Evolutionary conservation across 495 filamentous ascomycete genomes (phyloP).

Genomic region (Amphirosellinia nigrospora): DNA sequence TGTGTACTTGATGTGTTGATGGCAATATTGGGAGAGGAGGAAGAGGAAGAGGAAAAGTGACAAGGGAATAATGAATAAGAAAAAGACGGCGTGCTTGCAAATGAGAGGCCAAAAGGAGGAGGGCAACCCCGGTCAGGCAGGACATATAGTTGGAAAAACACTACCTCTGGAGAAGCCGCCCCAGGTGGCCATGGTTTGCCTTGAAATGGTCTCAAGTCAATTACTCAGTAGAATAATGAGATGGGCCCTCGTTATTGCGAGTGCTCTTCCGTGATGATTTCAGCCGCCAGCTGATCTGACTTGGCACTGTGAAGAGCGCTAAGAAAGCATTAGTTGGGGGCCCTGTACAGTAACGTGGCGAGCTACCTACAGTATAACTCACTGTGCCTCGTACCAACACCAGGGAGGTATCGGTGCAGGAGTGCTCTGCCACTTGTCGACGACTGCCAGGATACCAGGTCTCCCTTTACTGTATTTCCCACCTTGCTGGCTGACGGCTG

Average conservation of each 20-base stretch:
- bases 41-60: not conserved
- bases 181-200: conserved; percentile 18
- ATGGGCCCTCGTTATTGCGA: not conserved
- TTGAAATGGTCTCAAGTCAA: conserved; percentile 10
- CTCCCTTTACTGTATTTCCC: not conserved
- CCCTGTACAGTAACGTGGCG: not conserved
- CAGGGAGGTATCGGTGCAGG: not conserved
- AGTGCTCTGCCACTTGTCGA: conserved; percentile 3
- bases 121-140: not conserved
- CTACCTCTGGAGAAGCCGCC: conserved; percentile 19
- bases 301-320: conserved; percentile 14
- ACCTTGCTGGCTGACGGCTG: not conserved
- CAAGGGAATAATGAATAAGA: not conserved
- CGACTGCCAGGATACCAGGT: not conserved
- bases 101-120: not conserved
- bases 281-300: not conserved
- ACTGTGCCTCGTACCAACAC: not conserved
- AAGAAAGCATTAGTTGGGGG: not conserved
- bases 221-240: not conserved
- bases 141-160: conserved; percentile 1
- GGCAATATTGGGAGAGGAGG: not conserved
- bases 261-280: not conserved
- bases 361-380: not conserved
- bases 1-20: not conserved
- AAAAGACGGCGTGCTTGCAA: not conserved